phyloP scores from a whole-genome alignment of 106 monocot species.

The Phalaenopsis aphrodite region DNA sequence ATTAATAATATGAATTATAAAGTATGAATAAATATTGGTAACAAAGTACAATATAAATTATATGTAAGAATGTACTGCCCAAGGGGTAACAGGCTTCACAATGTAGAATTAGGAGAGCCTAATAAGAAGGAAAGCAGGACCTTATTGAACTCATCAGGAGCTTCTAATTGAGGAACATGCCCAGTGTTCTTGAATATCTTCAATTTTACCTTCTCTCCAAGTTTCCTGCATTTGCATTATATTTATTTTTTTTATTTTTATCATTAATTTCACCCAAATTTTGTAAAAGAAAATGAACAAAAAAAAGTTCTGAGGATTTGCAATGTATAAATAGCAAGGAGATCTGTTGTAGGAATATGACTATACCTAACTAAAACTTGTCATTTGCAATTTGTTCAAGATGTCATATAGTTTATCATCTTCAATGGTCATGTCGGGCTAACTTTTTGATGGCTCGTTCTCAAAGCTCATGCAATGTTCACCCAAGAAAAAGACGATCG shows the following conservation, averaged over 20 bases:
- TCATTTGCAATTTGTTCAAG: too few species aligned
- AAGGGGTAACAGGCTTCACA: neutral
- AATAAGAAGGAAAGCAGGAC: slow-evolving; percentile 37
- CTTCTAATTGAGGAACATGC: slow-evolving; percentile 45
- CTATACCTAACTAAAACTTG: too few species aligned
- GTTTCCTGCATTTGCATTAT: slow-evolving; percentile 23
- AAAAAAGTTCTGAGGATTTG: neutral
- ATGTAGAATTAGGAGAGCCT: neutral
- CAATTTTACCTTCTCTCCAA: slow-evolving; percentile 43
- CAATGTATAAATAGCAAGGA: neutral
- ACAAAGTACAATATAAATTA: too few species aligned
- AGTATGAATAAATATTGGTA: too few species aligned
- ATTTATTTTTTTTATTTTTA: neutral
- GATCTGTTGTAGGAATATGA: neutral
- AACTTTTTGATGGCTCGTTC: too few species aligned
- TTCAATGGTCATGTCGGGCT: too few species aligned
- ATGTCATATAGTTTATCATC: too few species aligned
- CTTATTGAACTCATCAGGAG: slow-evolving; percentile 35
- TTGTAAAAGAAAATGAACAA: neutral
- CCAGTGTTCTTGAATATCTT: slow-evolving; percentile 40
- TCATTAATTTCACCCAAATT: neutral
- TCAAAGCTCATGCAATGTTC: too few species aligned
- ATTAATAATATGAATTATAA: too few species aligned
- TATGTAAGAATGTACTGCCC: too few species aligned
- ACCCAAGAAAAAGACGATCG: too few species aligned